Conservation (phyloP, 2,329 filamentous ascomycete species). For the Pezicula neosporulosa region DNA sequence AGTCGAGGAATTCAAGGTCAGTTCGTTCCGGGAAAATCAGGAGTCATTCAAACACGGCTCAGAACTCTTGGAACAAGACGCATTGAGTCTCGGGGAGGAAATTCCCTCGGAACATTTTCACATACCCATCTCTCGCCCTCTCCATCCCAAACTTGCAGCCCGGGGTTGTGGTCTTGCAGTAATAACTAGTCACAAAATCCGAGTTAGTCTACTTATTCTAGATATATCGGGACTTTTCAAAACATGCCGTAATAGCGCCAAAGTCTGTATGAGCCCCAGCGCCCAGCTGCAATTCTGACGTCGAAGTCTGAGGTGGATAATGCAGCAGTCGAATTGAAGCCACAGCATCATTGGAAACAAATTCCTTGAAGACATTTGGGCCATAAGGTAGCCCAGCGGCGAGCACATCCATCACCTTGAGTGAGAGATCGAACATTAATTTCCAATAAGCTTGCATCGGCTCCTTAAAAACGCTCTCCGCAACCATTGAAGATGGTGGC, state of each 20-base stretch:
- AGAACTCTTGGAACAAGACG: too few relatives aligned
- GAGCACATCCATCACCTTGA: conserved; percentile 36
- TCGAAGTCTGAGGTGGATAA: conserved; percentile 40
- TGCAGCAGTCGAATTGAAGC: conserved; percentile 43
- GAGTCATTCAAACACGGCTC: too few relatives aligned
- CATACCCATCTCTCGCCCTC: conserved; percentile 35
- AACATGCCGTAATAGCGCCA: conserved; percentile 41
- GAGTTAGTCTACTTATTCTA: too few relatives aligned
- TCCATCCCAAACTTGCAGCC: conserved; percentile 47
- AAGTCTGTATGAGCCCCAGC: conserved; percentile 50
- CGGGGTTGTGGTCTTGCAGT: conserved; percentile 44
- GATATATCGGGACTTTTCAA: too few relatives aligned
- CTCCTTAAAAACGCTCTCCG: conserved; percentile 33
- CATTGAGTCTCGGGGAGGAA: too few relatives aligned
- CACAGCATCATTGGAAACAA: conserved; percentile 36
- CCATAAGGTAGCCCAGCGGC: conserved; percentile 40
- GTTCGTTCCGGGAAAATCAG: too few relatives aligned
- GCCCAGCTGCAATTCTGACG: conserved; percentile 14
- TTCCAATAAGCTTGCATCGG: conserved; percentile 39
- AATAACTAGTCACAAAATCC: conserved; percentile 29
- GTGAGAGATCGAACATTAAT: conserved; percentile 31
- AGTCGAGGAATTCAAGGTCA: too few relatives aligned
- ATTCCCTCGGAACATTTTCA: too few relatives aligned
- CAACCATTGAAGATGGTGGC: conserved; percentile 28
- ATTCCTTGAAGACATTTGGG: conserved; percentile 38